Evolutionary conservation across 2,329 filamentous ascomycete genomes (phyloP).

Genomic region (Aureobasidium mangrovei): DNA sequence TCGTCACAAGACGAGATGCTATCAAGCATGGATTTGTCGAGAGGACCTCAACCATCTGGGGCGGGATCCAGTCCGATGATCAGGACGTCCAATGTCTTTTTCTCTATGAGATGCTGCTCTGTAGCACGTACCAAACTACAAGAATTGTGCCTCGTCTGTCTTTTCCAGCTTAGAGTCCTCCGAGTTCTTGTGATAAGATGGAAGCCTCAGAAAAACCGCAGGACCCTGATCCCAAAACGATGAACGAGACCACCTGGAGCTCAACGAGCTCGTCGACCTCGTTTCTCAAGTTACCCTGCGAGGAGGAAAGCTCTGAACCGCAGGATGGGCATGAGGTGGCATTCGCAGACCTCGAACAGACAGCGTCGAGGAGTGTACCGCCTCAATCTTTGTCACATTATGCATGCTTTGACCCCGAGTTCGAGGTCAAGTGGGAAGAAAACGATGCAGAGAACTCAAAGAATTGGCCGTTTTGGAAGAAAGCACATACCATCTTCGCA

Average conservation of each 20-base stretch:
- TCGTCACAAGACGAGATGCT: background rate
- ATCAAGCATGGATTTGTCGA: background rate
- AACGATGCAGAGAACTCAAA: background rate
- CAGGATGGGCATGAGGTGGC: background rate
- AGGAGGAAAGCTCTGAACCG: background rate
- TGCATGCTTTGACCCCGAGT: background rate
- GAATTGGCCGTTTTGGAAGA: constrained; percentile 4
- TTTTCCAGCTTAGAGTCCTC: background rate
- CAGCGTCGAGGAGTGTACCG: background rate
- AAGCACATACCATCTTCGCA: background rate
- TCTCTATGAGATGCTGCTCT: background rate
- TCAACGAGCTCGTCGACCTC: background rate
- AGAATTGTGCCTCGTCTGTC: background rate
- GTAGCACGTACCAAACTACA: background rate
- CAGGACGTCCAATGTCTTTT: background rate
- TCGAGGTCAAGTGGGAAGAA: constrained; percentile 2
- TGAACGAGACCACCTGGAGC: constrained; percentile 1
- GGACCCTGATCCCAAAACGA: background rate
- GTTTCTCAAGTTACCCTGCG: background rate
- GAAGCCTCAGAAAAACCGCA: background rate
- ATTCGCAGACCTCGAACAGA: constrained; percentile 7
- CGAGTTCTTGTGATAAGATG: background rate
- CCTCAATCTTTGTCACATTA: background rate
- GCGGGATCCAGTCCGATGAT: background rate
- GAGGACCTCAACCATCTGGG: background rate